Evolutionary conservation across 2,329 filamentous ascomycete species (phyloP), one percentile per base, ranked within the genome.

Genomic region (Anthostomella pinea): DNA sequence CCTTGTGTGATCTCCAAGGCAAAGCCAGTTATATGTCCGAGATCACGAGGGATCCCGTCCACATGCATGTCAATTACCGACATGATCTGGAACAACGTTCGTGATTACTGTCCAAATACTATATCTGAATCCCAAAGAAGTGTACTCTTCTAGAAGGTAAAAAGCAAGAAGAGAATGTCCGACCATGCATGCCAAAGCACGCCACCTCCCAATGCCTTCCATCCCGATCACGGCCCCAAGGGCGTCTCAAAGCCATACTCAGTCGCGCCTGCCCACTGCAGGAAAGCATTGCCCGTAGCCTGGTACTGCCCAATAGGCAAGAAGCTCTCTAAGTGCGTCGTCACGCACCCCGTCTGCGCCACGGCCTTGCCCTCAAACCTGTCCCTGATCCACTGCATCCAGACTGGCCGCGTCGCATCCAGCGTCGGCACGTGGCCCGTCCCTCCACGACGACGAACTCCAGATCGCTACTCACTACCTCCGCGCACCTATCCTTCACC

Each of bases 301-400:
- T 39, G 33, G 17, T 54, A 49, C 11, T 34, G 32, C 3, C 38
- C 45, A 8, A 45, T 3, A 1, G 43, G 41, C 13, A 51, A 24
- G 16, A 47, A 51, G 21, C 45, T 52, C 17, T 33, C 16, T 10
- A 48, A 2, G 10, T 40, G 24, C 13, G 42, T 41, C 29, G 10
- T 39, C 5, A 31, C 31, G 22, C 49, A 49, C 2, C 45, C 43
- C 4, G 8, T 34, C 22, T 30, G 35, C 33, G 20, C 29, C 7
- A 48, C 20, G n/a, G 36, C 20, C 19, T 33, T 30, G 0, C 38
- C 41, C 17, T 46, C 41, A 19, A 52, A 52, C 16, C 50, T 41
- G 13, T 48, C 46, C 16, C 49, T 33, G 25, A 54, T 52, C 52
- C 50, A 54, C 33, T 30, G 27, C 13, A 54, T 33, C 48, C 48